Base-by-base conservation (phyloP, 257 asterid genomes). In the Solanum paucissectum region DNA sequence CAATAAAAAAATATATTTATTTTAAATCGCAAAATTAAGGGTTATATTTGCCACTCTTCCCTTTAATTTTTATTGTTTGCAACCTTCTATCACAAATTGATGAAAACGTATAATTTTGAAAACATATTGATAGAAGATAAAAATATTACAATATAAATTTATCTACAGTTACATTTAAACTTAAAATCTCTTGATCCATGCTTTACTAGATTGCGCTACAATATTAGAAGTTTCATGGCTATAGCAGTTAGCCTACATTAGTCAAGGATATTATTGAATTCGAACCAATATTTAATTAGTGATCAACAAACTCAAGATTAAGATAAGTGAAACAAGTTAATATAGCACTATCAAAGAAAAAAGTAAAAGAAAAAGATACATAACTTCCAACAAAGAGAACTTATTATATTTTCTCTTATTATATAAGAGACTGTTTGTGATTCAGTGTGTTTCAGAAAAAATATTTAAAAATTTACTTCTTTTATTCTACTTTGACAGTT, bases 1-100 rank as follows among this genome's bases (percentile, higher is more conserved):
- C 12, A 42, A 42, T 42, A 44, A 44, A 10, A 11, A 42, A 49
- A 52, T 52, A 52, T 52, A 18, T 52, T 52, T 18, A 1, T 3
- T 18, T 52, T 52, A 52, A 52, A 52, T 52, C 10, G n/a, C 9
- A 52, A 52, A 52, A 18, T 18, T 2, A 0, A 52, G 8, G 1
- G 0, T 52, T 52, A 18, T 18, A 52, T 52, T 52, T 18, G 1
- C 1, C 0, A 0, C 4, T 52, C 4, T 52, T 18, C 4, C 0
- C 0, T 18, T 52, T 18, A 52, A 52, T 18, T 52, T 52, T 52
- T 52, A 52, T 52, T 6, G 9, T 52, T 2, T 14, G 62, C 9
- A 0, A 52, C n/a, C 2, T 52, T 18, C 62, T 6, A 52, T 49
- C 20, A 60, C 62, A 55, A 55, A 55, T 55, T 55, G 64, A 55